Conservation (phyloP, 2,329 filamentous ascomycete genomes). For the Trichophyton rubrum region DNA sequence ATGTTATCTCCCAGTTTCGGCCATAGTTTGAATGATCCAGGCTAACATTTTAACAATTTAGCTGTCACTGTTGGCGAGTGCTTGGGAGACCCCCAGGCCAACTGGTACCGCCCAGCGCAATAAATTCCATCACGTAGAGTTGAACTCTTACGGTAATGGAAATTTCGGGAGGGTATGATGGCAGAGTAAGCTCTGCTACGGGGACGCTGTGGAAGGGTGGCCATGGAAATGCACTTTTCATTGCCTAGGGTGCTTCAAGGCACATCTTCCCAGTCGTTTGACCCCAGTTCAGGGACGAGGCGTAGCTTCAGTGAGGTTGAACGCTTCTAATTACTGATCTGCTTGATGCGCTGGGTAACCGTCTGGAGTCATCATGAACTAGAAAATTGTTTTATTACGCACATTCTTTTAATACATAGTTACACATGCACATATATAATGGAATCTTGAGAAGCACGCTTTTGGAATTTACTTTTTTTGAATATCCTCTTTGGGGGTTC, state of each 20-base stretch:
- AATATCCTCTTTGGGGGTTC: too few species aligned
- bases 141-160: not conserved
- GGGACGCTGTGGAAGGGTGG: not conserved
- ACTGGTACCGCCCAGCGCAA: slow-evolving; percentile 7
- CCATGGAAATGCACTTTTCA: not conserved
- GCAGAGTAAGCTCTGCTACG: not conserved
- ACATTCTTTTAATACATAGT: not conserved
- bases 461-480: too few species aligned
- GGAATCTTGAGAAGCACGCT: not conserved
- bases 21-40: not conserved
- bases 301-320: not conserved
- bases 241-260: not conserved
- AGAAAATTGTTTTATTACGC: not conserved
- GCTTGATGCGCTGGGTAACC: not conserved
- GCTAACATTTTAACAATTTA: slow-evolving; percentile 2
- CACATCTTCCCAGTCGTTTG: not conserved
- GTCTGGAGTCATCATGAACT: not conserved
- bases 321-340: not conserved
- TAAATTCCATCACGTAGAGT: not conserved
- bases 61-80: slow-evolving; percentile 9
- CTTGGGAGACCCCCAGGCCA: slow-evolving; percentile 7
- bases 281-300: not conserved
- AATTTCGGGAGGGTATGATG: not conserved
- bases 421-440: not conserved
- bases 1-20: not conserved